Conservation (phyloP, 805 yeast genomes). For the Candida glaebosa region DNA sequence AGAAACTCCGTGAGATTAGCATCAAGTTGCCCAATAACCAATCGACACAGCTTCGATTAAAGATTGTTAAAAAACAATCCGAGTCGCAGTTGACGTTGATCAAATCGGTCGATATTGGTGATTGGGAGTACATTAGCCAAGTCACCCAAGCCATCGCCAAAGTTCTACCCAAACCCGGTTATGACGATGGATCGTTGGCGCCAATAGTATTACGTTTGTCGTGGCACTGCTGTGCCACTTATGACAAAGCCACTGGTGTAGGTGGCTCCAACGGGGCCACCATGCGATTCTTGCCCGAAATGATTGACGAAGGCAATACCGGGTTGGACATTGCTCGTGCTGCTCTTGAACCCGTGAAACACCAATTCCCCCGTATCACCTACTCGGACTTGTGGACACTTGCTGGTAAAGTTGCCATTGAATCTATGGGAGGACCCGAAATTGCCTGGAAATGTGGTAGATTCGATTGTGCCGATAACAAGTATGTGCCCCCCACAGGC, state of each 20-base stretch:
- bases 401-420: conserved; percentile 64
- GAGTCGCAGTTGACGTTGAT: background rate
- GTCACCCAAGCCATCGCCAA: conserved; percentile 34
- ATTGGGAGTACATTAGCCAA: conserved; percentile 9
- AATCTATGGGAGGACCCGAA: conserved; percentile 63
- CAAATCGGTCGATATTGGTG: conserved; percentile 12
- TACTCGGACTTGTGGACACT: conserved; percentile 71
- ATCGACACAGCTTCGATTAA: conserved; percentile 6
- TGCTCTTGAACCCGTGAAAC: conserved; percentile 53
- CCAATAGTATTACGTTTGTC: conserved; percentile 78
- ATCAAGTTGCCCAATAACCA: conserved; percentile 9
- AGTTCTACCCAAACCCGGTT: conserved; percentile 32
- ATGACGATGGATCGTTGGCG: conserved; percentile 69
- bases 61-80: conserved; percentile 5
- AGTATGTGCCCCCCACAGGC: conserved; percentile 43
- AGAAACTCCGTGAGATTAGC: conserved; percentile 4
- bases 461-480: conserved; percentile 26
- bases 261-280: conserved; percentile 72
- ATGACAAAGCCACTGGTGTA: conserved; percentile 46
- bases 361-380: conserved; percentile 56
- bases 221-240: conserved; percentile 89
- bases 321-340: conserved; percentile 54
- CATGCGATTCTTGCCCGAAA: conserved; percentile 41
- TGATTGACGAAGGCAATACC: conserved; percentile 49
- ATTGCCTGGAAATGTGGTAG: conserved; percentile 57